A percentile compares a stretch with the other conserved stretches of the same genome.
Evolutionary conservation across 768 basidiomycete species (phyloP).

Genomic region (Mycena kentingensis): DNA sequence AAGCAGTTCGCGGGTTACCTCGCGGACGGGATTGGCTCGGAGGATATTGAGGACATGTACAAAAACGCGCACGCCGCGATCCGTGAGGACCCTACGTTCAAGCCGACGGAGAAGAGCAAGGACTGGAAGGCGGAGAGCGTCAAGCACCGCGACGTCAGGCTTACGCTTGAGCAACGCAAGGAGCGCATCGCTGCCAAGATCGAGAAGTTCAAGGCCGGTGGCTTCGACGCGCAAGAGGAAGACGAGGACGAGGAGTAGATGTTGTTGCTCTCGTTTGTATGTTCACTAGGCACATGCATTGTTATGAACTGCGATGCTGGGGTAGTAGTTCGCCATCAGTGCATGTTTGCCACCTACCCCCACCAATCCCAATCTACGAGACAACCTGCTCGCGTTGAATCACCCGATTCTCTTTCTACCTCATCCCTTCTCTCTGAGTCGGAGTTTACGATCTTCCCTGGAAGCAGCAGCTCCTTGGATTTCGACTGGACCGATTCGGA

Average conservation of each 20-base stretch:
- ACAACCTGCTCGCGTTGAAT: background rate
- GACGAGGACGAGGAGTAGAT: conserved; percentile 68
- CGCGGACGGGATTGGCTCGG: conserved; percentile 91
- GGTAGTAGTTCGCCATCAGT: too few species aligned
- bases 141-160: conserved; percentile 69
- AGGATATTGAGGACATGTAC: conserved; percentile 97
- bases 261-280: conserved; percentile 19
- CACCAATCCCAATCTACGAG: background rate
- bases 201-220: conserved; percentile 80
- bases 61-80: conserved; percentile 91
- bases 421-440: background rate
- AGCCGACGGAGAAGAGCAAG: conserved; percentile 82
- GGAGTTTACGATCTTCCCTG: background rate
- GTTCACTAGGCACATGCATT: conserved; percentile 7
- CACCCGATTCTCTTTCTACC: background rate
- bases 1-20: conserved; percentile 97
- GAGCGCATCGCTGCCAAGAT: conserved; percentile 86
- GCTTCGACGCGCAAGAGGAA: conserved; percentile 52
- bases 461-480: background rate
- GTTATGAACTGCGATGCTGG: too few species aligned
- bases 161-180: conserved; percentile 77
- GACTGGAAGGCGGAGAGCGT: conserved; percentile 89
- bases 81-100: conserved; percentile 90
- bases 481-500: background rate
- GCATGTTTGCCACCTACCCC: background rate